Evolutionary conservation across 306 rosid species (phyloP), one percentile per base, ranked within the genome.

Genomic region (Vigna hirtella): DNA sequence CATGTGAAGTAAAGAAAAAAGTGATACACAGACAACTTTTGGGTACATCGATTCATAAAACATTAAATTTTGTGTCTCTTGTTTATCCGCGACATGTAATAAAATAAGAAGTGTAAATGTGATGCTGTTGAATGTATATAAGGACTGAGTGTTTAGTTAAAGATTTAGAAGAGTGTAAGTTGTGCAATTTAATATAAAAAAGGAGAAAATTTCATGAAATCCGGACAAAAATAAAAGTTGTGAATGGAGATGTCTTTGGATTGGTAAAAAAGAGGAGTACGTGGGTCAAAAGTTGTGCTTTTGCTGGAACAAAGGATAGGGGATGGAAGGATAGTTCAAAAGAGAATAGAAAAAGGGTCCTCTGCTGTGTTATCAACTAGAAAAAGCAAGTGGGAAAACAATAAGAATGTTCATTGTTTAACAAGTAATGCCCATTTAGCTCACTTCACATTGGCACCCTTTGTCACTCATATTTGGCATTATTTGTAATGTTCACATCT

Each of bases 331-430:
- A 72, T 78, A 70, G 28, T 69, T 69, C 49, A 51, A 69, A 82
- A 57, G 70, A 68, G 77, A 59, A 63, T 8, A 5, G 72, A 49
- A 82, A 81, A 80, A 80, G 69, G 70, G 70, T 22, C 48, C 81
- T 47, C 57, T 16, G 28, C 66, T 77, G 58, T 55, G 42, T 50
- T 55, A 52, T 85, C 86, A 70, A 38, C 66, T 32, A 7, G 56
- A 67, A 83, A 87, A 89, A 83, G 88, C 77, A 81, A 77, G 83
- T 83, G 84, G 62, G 84, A 87, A 87, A 83, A 79, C 84, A 83
- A 78, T 40, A 66, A 79, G 84, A 88, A 84, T 84, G 85, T 86
- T 68, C 20, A 9, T 40, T 40, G 51, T 38, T 53, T 80, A 28
- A 48, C 20, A 57, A 63, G 55, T 45, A 76, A 73, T 34, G 72